Conservation (phyloP, 2,329 filamentous ascomycete species). For the Hortaea werneckii region DNA sequence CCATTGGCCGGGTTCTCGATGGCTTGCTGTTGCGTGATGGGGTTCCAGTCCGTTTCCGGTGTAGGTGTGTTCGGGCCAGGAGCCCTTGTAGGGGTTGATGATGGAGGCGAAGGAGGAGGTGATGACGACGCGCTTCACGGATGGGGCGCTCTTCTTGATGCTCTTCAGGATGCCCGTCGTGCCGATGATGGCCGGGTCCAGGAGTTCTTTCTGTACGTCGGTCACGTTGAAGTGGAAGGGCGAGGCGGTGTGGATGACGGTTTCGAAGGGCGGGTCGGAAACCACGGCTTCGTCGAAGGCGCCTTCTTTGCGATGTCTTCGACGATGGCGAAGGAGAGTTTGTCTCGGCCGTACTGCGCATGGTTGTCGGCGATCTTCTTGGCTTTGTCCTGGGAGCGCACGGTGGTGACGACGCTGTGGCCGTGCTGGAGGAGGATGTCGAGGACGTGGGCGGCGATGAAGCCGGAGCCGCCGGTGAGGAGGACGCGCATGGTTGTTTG, state of each 20-base stretch:
- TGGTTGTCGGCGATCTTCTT: slow-evolving; percentile 49
- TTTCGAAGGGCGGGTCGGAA: slow-evolving; percentile 57
- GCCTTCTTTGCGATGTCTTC: slow-evolving; percentile 58
- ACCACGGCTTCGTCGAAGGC: slow-evolving; percentile 56
- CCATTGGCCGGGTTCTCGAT: slow-evolving; percentile 32
- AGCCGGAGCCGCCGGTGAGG: slow-evolving; percentile 46
- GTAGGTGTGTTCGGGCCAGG: slow-evolving; percentile 40
- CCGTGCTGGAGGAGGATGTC: slow-evolving; percentile 46
- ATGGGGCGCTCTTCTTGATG: slow-evolving; percentile 50
- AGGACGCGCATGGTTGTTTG: slow-evolving; percentile 23
- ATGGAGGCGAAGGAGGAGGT: slow-evolving; percentile 62
- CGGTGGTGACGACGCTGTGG: slow-evolving; percentile 53
- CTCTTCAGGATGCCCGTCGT: slow-evolving; percentile 53
- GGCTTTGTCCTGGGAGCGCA: slow-evolving; percentile 52
- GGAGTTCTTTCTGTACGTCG: slow-evolving; percentile 53
- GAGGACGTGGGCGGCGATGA: slow-evolving; percentile 56
- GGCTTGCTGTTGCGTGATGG: slow-evolving; percentile 43
- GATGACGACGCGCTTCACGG: slow-evolving; percentile 63
- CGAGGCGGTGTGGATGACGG: slow-evolving; percentile 63
- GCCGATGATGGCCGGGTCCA: slow-evolving; percentile 53
- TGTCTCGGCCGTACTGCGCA: slow-evolving; percentile 41
- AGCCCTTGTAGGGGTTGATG: slow-evolving; percentile 45
- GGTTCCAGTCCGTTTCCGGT: slow-evolving; percentile 49
- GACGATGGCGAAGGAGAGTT: slow-evolving; percentile 57
- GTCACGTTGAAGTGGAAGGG: slow-evolving; percentile 68